These are phyloP conservation scores for Coniferiporia weirii DNA, from an alignment of 1,284 basidiomycete species.

Conservation along the genomic window DNA sequence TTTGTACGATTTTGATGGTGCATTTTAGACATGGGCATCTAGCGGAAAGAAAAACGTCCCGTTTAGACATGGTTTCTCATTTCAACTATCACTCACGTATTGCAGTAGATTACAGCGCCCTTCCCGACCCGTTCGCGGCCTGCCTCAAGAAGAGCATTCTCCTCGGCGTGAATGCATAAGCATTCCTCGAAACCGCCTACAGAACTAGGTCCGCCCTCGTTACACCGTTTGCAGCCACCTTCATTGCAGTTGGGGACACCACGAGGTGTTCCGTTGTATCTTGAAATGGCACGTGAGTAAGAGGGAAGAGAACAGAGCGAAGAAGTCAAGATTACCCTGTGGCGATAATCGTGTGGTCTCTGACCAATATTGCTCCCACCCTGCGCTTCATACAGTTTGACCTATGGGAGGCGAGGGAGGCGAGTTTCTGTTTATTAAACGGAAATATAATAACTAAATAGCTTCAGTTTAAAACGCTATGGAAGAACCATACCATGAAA, in stretches of 20 bases:
- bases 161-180: slow-evolving; percentile 95
- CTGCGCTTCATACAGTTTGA: slow-evolving; percentile 99
- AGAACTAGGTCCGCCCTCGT: slow-evolving; percentile 47
- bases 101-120: slow-evolving; percentile 88
- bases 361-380: slow-evolving; percentile 89
- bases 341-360: slow-evolving; percentile 83
- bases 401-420: slow-evolving; percentile 79
- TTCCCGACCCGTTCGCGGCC: slow-evolving; percentile 80
- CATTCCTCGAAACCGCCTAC: slow-evolving; percentile 69
- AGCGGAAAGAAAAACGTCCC: slow-evolving; percentile 9
- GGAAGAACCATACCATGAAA: slow-evolving; percentile 67
- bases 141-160: slow-evolving; percentile 94
- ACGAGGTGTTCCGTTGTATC: slow-evolving; percentile 95
- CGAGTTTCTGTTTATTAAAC: slow-evolving; percentile 56
- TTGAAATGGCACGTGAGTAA: slow-evolving; percentile 25
- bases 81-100: slow-evolving; percentile 46
- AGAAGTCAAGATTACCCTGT: slow-evolving; percentile 60
- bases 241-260: slow-evolving; percentile 87
- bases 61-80: background rate
- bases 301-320: background rate
- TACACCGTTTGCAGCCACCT: slow-evolving; percentile 82
- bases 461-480: slow-evolving; percentile 17
- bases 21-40: slow-evolving; percentile 98
- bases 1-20: slow-evolving; percentile 96
- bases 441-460: slow-evolving; percentile 8